Conservation (phyloP, 208 protist genomes). For the Trypanosoma cruzi region DNA sequence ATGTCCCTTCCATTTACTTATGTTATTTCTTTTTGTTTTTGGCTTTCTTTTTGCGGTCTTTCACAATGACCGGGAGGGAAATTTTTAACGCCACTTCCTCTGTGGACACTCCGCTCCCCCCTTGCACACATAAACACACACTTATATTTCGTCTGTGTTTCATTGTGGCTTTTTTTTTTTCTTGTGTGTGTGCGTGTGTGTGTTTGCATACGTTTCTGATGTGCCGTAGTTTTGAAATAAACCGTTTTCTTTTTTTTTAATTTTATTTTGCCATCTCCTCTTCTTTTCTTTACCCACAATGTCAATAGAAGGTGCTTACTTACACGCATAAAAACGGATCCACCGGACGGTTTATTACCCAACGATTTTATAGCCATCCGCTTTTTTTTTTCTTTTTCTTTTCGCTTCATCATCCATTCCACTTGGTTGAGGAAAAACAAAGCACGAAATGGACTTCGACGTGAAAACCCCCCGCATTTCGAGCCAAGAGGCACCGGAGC, state of each 20-base stretch:
- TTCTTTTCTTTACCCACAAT: not conserved
- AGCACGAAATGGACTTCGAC: not conserved
- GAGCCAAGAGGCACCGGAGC: not conserved
- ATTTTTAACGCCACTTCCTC: too few relatives aligned
- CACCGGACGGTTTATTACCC: too few relatives aligned
- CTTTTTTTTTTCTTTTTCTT: slow-evolving; percentile 27
- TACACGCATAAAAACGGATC: not conserved
- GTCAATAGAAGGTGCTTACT: not conserved
- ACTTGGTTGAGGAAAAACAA: not conserved
- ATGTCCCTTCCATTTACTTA: too few relatives aligned
- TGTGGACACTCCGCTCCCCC: too few relatives aligned
- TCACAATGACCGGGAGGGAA: too few relatives aligned
- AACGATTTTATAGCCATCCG: not conserved
- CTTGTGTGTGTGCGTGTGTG: slow-evolving; percentile 4
- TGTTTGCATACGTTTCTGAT: not conserved
- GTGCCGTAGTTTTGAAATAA: not conserved
- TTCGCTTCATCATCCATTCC: slow-evolving; percentile 3
- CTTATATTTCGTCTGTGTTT: not conserved
- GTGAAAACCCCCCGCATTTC: not conserved
- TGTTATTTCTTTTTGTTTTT: too few relatives aligned
- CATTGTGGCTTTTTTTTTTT: not conserved
- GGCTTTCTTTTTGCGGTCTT: too few relatives aligned
- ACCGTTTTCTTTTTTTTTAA: slow-evolving; percentile 1
- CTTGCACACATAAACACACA: too few relatives aligned
- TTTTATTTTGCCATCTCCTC: slow-evolving; percentile 17